These are phyloP conservation scores for Pseudodiploospora longispora DNA, from an alignment of 2,329 filamentous ascomycete species.

Conservation along the genomic window DNA sequence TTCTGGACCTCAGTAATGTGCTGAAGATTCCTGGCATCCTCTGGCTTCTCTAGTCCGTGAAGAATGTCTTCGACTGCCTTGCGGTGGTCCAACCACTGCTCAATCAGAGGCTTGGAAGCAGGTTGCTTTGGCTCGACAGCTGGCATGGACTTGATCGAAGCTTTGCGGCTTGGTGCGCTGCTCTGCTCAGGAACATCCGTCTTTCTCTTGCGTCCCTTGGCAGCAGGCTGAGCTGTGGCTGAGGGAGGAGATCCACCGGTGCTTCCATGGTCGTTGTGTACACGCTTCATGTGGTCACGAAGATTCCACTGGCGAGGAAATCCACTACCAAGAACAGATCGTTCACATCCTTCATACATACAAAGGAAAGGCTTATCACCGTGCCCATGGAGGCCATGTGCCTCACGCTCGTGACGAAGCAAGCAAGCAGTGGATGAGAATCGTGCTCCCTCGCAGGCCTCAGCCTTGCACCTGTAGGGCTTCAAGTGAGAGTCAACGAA, in stretches of 20 bases:
- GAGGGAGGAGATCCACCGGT: slow-evolving; percentile 33
- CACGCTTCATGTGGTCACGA: slow-evolving; percentile 92
- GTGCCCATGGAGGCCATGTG: slow-evolving; percentile 91
- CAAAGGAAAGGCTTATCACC: slow-evolving; percentile 89
- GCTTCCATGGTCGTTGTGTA: slow-evolving; percentile 60
- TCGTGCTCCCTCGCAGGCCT: slow-evolving; percentile 72
- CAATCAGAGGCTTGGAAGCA: slow-evolving; percentile 33
- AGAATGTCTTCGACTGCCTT: slow-evolving; percentile 54
- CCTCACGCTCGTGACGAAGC: slow-evolving; percentile 89
- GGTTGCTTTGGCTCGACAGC: slow-evolving; percentile 24
- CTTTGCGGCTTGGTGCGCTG: slow-evolving; percentile 38
- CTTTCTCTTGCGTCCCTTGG: slow-evolving; percentile 52
- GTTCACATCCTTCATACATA: slow-evolving; percentile 79
- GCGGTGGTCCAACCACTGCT: slow-evolving; percentile 55
- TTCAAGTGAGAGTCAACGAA: slow-evolving; percentile 95
- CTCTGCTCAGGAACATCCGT: slow-evolving; percentile 37
- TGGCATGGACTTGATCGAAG: slow-evolving; percentile 33
- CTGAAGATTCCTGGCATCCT: slow-evolving; percentile 44
- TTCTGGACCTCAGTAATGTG: slow-evolving; percentile 44
- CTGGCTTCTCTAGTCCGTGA: slow-evolving; percentile 38
- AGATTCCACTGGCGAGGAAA: slow-evolving; percentile 96
- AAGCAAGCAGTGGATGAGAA: slow-evolving; percentile 95
- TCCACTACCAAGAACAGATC: slow-evolving; percentile 71
- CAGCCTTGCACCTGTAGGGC: slow-evolving; percentile 88
- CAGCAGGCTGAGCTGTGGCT: slow-evolving; percentile 20